Evolutionary conservation across 495 filamentous ascomycete species (phyloP).

Genomic region (Elasticomyces elasticus): DNA sequence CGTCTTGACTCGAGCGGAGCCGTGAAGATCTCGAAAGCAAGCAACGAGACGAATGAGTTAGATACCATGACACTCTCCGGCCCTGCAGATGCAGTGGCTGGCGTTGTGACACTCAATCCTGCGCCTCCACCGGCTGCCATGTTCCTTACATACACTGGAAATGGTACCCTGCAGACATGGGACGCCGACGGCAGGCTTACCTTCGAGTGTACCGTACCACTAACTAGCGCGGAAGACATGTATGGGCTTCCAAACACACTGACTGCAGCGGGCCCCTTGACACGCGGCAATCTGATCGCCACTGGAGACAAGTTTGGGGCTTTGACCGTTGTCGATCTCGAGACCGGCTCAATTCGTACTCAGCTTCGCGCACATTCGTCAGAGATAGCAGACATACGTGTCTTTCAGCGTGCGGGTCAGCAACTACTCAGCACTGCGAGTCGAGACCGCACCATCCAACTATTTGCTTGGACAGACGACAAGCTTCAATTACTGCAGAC

Average conservation of each 20-base stretch:
- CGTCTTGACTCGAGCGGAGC: constrained; percentile 48
- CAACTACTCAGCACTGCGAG: constrained; percentile 67
- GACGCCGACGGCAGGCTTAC: constrained; percentile 57
- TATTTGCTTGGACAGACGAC: constrained; percentile 55
- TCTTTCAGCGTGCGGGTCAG: constrained; percentile 45
- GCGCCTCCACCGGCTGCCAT: constrained; percentile 50
- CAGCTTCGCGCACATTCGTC: constrained; percentile 75
- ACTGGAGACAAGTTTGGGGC: constrained; percentile 80
- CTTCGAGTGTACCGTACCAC: constrained; percentile 50
- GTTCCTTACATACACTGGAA: constrained; percentile 80
- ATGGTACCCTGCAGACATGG: constrained; percentile 75
- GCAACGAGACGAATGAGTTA: constrained; percentile 10
- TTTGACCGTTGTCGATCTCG: constrained; percentile 38
- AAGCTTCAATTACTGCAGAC: constrained; percentile 58
- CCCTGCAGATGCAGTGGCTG: constrained; percentile 68
- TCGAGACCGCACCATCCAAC: constrained; percentile 80
- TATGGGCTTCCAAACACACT: constrained; percentile 62
- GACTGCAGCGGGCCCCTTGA: constrained; percentile 53
- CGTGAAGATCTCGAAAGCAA: constrained; percentile 41
- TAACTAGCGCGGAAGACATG: constrained; percentile 52
- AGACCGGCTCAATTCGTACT: constrained; percentile 40
- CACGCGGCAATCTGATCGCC: constrained; percentile 53
- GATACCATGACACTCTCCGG: constrained; percentile 45
- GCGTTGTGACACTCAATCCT: constrained; percentile 52
- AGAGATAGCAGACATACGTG: constrained; percentile 74